Evolutionary conservation across 345 rosid species (phyloP), one percentile per base, ranked within the genome.

Genomic region (Nephelium lappaceum): DNA sequence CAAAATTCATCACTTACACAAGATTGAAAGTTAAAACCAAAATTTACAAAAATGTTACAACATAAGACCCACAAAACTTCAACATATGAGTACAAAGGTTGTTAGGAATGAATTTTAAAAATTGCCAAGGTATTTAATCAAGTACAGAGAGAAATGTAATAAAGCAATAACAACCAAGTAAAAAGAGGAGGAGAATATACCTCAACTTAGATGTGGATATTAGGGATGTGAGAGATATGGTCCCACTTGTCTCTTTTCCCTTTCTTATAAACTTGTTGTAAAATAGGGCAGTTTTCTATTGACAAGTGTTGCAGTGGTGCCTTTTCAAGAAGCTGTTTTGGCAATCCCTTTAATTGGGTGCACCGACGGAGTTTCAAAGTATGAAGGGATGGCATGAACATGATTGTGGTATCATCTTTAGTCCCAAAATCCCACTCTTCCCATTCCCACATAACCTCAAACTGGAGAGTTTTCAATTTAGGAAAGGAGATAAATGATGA

Each of bases 391-490:
- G 71, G 51, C 71, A 67, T 67, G 27, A 67, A 3, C n/a, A 16
- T 21, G n/a, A 36, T 67, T n/a, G 9, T 41, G 6, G 47, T 31
- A 6, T 69, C 38, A 43, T 21, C 57, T 15, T 51, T n/a, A 6
- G 23, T 45, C 72, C 31, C 38, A 69, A 43, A 69, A 69, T 69
- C 58, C 72, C 72, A 43, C 38, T n/a, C 72, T 69, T 69, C 57
- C 72, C 55, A 43, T 1, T 23, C 19, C 0, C 0, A 0, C 57
- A 69, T 69, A 8, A 1, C 38, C 31, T 5, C 5, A 0, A 69
- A 11, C 24, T 11, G 2, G 43, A 67, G 71, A 39, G 15, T 38
- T 39, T 67, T 66, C 71, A 67, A 39, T 9, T 67, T 67, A 57
- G 72, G 55, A 57, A 42, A 69, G 9, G 3, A 18, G 23, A 43